These are phyloP conservation scores for Saccharum officinarum DNA, from an alignment of 176 grass and related monocot species.

Conservation along the genomic window DNA sequence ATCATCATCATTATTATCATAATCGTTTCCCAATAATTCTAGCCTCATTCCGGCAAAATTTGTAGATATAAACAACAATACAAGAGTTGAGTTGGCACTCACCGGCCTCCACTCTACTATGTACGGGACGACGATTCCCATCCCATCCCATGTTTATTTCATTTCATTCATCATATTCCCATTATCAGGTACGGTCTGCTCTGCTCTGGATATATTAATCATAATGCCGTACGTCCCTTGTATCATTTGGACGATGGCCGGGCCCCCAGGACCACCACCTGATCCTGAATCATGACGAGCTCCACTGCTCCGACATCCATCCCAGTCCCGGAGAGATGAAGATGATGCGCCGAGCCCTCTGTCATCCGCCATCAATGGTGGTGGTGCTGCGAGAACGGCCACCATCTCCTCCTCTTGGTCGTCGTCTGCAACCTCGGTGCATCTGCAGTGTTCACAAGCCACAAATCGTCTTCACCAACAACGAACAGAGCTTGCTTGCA, in stretches of 20 bases:
- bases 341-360: not conserved
- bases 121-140: conserved; percentile 24
- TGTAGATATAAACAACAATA: conserved; percentile 42
- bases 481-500: not conserved
- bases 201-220: conserved; percentile 14
- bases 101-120: conserved; percentile 42
- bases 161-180: conserved; percentile 2
- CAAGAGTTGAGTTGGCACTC: conserved; percentile 14
- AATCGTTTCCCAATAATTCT: conserved; percentile 27
- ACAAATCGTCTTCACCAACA: conserved; percentile 16
- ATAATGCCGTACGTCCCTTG: not conserved
- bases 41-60: conserved; percentile 58
- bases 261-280: conserved; percentile 9
- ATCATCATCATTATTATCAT: conserved; percentile 5
- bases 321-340: not conserved
- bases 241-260: not conserved
- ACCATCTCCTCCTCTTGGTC: conserved; percentile 90
- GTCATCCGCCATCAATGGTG: conserved; percentile 41
- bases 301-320: not conserved
- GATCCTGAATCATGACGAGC: conserved; percentile 17
- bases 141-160: conserved; percentile 23
- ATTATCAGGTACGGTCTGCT: conserved; percentile 27
- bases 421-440: conserved; percentile 51
- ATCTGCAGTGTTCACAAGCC: conserved; percentile 43
- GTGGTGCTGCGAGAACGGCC: conserved; percentile 57